Evolutionary conservation across 108 stramenopile species (phyloP).

Genomic region (Fragilaria radians): DNA sequence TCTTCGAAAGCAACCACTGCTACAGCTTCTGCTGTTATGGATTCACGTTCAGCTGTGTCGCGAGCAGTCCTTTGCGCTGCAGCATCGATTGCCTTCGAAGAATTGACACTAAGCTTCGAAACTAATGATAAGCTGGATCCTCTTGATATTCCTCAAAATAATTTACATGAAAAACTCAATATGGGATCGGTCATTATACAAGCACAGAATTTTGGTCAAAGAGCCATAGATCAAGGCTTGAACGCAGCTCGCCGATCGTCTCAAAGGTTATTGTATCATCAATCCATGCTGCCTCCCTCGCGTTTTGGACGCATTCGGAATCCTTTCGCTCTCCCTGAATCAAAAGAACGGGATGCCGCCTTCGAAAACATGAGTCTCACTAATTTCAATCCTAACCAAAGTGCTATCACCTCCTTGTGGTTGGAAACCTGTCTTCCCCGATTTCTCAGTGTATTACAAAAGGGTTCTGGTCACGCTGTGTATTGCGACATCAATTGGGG

Average conservation of each 20-base stretch:
- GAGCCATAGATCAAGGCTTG: constrained; percentile 33
- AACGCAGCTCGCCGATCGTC: constrained; percentile 45
- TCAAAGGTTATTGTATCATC: constrained; percentile 41
- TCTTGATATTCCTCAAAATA: constrained; percentile 51
- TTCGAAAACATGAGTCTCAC: constrained; percentile 6
- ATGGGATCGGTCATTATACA: constrained; percentile 58
- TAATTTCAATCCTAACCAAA: constrained; percentile 13
- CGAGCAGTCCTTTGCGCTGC: constrained; percentile 67
- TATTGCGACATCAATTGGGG: constrained; percentile 69
- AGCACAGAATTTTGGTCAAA: constrained; percentile 47
- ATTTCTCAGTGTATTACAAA: constrained; percentile 47
- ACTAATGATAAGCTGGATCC: constrained; percentile 32
- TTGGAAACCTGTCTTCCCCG: constrained; percentile 45
- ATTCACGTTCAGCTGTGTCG: constrained; percentile 38
- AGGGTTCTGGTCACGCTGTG: constrained; percentile 67
- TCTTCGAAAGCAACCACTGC: neutral
- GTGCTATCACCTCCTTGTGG: constrained; percentile 42
- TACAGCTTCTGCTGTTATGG: constrained; percentile 33
- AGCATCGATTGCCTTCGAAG: constrained; percentile 49
- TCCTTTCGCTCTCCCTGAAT: constrained; percentile 2
- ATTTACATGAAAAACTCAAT: constrained; percentile 19
- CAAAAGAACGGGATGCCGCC: neutral
- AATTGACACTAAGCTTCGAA: constrained; percentile 18
- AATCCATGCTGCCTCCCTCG: neutral
- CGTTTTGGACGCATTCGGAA: neutral